Conservation (phyloP, 305 asterid species). For the Plantago lanceolata region DNA sequence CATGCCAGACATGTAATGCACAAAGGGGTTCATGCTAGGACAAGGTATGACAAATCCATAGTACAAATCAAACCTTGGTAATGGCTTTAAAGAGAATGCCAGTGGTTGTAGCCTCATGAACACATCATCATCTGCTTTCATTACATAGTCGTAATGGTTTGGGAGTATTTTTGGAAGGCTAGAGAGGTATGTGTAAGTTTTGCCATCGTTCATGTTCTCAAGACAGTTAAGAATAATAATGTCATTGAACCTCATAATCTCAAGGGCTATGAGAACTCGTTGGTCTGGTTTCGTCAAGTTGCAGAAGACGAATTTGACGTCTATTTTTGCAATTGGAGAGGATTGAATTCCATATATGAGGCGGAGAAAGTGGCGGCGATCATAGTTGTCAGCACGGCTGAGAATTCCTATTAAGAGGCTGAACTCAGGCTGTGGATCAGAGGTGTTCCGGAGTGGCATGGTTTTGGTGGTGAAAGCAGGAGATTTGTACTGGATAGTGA, state of each 20-base stretch:
- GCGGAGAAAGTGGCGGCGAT: conserved; percentile 69
- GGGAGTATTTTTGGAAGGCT: conserved; percentile 48
- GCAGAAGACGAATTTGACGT: conserved; percentile 53
- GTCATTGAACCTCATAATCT: conserved; percentile 61
- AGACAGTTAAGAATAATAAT: conserved; percentile 53
- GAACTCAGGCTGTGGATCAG: conserved; percentile 29
- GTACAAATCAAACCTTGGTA: conserved; percentile 57
- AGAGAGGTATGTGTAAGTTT: conserved; percentile 66
- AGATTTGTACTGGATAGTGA: conserved; percentile 37
- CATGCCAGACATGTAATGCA: conserved; percentile 79
- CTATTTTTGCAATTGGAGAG: conserved; percentile 39
- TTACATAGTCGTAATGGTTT: conserved; percentile 55
- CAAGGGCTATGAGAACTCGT: conserved; percentile 41
- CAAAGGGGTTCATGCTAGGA: conserved; percentile 64
- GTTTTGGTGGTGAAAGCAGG: conserved; percentile 17
- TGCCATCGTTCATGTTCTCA: conserved; percentile 74
- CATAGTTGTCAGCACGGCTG: conserved; percentile 50
- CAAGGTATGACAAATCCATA: conserved; percentile 80
- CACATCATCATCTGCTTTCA: conserved; percentile 80
- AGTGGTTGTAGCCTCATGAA: conserved; percentile 50
- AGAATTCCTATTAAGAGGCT: conserved; percentile 57
- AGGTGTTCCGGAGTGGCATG: conserved; percentile 10
- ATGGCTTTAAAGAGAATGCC: conserved; percentile 41
- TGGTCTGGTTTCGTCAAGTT: conserved; percentile 57
- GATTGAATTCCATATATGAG: conserved; percentile 56